These are phyloP conservation scores for Populus simonii DNA, from an alignment of 345 rosid species.

Conservation along the genomic window DNA sequence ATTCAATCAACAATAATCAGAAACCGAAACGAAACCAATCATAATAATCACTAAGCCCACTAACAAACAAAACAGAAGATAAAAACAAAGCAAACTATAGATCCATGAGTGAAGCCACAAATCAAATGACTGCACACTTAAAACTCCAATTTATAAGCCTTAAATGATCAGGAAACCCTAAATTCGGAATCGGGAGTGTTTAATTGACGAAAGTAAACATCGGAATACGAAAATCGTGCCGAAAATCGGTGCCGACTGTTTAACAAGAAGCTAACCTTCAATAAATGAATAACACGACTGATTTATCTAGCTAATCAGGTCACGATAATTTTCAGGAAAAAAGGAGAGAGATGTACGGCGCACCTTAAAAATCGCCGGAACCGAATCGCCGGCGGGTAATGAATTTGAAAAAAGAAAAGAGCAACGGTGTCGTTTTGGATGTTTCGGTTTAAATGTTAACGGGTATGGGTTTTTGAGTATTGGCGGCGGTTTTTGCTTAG, in stretches of 20 bases:
- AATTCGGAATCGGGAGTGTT: slow-evolving; percentile 23
- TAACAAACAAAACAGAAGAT: slow-evolving; percentile 9
- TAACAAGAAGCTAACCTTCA: slow-evolving; percentile 28
- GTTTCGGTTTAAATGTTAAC: background rate
- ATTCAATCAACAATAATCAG: background rate
- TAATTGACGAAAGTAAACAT: slow-evolving; percentile 15
- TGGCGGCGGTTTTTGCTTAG: slow-evolving; percentile 21
- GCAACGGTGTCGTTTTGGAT: slow-evolving; percentile 23
- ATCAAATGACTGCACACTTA: slow-evolving; percentile 37
- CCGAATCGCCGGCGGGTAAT: slow-evolving; percentile 34
- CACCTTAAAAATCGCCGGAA: slow-evolving; percentile 57
- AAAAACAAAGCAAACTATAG: slow-evolving; percentile 37
- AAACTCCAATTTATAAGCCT: slow-evolving; percentile 37
- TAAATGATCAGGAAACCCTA: slow-evolving; percentile 18
- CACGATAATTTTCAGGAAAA: slow-evolving; percentile 7
- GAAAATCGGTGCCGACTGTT: slow-evolving; percentile 21
- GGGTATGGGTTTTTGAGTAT: slow-evolving; percentile 7
- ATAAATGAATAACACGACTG: slow-evolving; percentile 15
- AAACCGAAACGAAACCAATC: slow-evolving; percentile 7
- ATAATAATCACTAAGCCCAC: slow-evolving; percentile 13
- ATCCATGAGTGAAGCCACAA: slow-evolving; percentile 40
- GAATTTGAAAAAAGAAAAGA: background rate
- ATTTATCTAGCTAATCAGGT: slow-evolving; percentile 25
- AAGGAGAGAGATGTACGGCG: slow-evolving; percentile 35
- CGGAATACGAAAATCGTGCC: slow-evolving; percentile 21